Evolutionary conservation across 2,329 filamentous ascomycete species (phyloP), one percentile per base, ranked within the genome.

Genomic region (Sordariomycetes sp.): DNA sequence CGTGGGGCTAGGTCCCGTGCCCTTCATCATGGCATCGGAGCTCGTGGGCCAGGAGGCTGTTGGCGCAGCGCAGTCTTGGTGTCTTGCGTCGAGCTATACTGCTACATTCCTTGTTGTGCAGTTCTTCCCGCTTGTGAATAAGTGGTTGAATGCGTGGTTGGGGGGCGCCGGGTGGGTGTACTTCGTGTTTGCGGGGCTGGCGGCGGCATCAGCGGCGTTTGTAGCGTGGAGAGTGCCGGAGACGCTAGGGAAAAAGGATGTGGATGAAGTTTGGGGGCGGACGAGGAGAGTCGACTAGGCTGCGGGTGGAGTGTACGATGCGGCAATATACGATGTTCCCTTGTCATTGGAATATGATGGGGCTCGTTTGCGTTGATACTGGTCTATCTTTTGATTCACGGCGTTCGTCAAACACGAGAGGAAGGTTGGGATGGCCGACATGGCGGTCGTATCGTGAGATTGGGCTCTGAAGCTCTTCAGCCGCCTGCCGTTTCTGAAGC

Each of bases 81-180:
- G 86, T 0, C 72, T 97, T 25, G 89, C 84, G 1, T 86, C 89
- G 15, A 97, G 94, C 69, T 97, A 95, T 77, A 77, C 89, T 28
- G 87, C 90, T 0, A 97, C 92, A 0, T 97, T 96, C 66, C 64
- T 95, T 24, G 90, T 99, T 2, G 91, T 92, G 0, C 90, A 96
- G 64, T 95, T 96, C 72, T 96, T 99, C 75, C 92, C 94, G 0
- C 79, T 96, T 22, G 70, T 95, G 60, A 95, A 95, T 66, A 80
- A 82, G 51, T 80, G 79, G 3, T 72, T 96, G 55, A 91, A 86
- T 64, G 67, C 71, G 0, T 65, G 70, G 2, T 68, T 85, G 12
- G 82, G 88, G 0, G 87, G 85, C 0, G 79, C 85, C 2, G 45
- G 92, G 1, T 88, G 86, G 74, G 87, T 94, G 0, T 99, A 95